Conservation (phyloP, 1,284 basidiomycete genomes). For the Farysia itapuensis region DNA sequence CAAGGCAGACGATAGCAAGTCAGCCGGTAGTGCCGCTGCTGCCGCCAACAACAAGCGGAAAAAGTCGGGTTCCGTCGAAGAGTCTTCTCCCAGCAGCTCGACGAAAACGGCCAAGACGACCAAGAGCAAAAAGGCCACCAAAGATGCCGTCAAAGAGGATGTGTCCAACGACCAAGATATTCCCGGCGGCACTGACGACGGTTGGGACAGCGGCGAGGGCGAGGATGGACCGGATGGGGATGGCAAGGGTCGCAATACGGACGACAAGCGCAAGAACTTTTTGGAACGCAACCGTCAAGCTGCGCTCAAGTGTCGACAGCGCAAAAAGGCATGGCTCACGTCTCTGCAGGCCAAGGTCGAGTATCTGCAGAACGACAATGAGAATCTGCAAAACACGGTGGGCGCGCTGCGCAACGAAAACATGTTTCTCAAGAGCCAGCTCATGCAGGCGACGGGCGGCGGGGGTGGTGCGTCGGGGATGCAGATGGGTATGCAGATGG, state of each 20-base stretch:
- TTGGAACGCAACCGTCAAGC: slow-evolving; percentile 64
- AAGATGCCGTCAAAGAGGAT: neutral
- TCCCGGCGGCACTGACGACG: slow-evolving; percentile 21
- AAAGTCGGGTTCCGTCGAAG: slow-evolving; percentile 26
- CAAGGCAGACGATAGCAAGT: slow-evolving; percentile 10
- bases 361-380: slow-evolving; percentile 85
- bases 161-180: neutral
- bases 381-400: slow-evolving; percentile 72
- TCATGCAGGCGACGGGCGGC: slow-evolving; percentile 42
- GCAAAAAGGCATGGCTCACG: slow-evolving; percentile 95
- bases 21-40: no score
- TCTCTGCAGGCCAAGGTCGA: slow-evolving; percentile 92
- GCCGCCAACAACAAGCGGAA: slow-evolving; percentile 43
- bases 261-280: slow-evolving; percentile 57
- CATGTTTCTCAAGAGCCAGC: slow-evolving; percentile 53
- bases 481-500: slow-evolving; percentile 14
- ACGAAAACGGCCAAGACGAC: slow-evolving; percentile 38
- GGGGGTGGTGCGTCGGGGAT: slow-evolving; percentile 15
- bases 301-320: slow-evolving; percentile 95
- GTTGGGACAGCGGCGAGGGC: slow-evolving; percentile 25
- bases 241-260: slow-evolving; percentile 59
- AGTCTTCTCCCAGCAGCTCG: slow-evolving; percentile 1
- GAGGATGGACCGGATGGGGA: slow-evolving; percentile 16
- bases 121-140: slow-evolving; percentile 60
- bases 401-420: slow-evolving; percentile 65